phyloP scores from a whole-genome alignment of 2,329 filamentous ascomycete genomes.

The Beauveria asiatica region DNA sequence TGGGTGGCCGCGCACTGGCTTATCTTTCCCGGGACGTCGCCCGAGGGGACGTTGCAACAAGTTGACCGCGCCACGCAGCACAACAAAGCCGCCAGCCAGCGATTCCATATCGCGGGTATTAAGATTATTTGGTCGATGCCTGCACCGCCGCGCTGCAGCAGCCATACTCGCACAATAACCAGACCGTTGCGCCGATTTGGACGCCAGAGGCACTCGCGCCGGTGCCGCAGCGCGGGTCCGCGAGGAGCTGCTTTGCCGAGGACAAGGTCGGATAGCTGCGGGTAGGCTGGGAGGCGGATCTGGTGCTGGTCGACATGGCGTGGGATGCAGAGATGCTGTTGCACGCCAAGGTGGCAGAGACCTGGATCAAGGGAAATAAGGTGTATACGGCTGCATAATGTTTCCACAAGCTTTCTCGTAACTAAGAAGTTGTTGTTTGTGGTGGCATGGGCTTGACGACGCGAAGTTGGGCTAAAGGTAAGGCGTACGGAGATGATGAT shows the following conservation, averaged over 20 bases:
- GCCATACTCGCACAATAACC: slow-evolving; percentile 42
- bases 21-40: slow-evolving; percentile 28
- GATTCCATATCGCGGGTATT: slow-evolving; percentile 47
- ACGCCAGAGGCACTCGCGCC: slow-evolving; percentile 40
- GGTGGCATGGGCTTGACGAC: too few relatives aligned
- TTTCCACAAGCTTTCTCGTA: neutral
- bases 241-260: slow-evolving; percentile 46
- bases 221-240: slow-evolving; percentile 43
- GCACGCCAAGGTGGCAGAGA: slow-evolving; percentile 38
- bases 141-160: slow-evolving; percentile 52
- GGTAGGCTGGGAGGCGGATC: slow-evolving; percentile 44
- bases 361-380: slow-evolving; percentile 41
- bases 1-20: slow-evolving; percentile 42
- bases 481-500: too few relatives aligned
- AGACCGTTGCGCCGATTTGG: slow-evolving; percentile 44
- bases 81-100: slow-evolving; percentile 23
- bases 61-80: slow-evolving; percentile 31
- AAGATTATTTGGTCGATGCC: slow-evolving; percentile 54
- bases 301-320: slow-evolving; percentile 37
- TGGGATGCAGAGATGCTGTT: slow-evolving; percentile 41
- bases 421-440: too few relatives aligned
- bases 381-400: slow-evolving; percentile 17
- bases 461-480: too few relatives aligned
- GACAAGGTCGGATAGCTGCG: slow-evolving; percentile 38
- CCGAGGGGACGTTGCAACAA: slow-evolving; percentile 29